Conservation (phyloP, 2,329 filamentous ascomycete genomes). For the Juglanconis oblonga region DNA sequence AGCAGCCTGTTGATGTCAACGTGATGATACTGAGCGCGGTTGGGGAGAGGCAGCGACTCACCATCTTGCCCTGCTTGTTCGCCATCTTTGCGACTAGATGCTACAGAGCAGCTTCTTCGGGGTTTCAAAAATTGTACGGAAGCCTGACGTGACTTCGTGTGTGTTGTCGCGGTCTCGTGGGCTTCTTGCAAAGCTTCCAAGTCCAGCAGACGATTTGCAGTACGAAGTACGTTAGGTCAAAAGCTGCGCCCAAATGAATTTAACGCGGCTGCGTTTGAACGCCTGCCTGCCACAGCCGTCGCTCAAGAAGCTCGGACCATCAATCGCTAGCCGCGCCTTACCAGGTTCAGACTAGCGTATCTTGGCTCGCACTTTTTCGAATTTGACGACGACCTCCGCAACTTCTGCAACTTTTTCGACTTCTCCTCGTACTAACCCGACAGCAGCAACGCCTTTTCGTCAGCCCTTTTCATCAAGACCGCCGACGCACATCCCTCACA, state of each 20-base stretch:
- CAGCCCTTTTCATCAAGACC: constrained; percentile 16
- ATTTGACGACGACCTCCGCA: background rate
- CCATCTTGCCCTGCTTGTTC: constrained; percentile 99
- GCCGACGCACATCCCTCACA: constrained; percentile 24
- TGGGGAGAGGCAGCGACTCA: constrained; percentile 50
- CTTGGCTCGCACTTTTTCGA: constrained; percentile 16
- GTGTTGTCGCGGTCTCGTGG: constrained; percentile 32
- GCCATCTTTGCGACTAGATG: constrained; percentile 56
- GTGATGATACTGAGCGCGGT: constrained; percentile 37
- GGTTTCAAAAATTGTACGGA: constrained; percentile 46
- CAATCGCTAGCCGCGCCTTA: constrained; percentile 14
- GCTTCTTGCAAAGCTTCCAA: constrained; percentile 38
- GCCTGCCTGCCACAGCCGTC: constrained; percentile 3
- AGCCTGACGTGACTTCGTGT: constrained; percentile 33
- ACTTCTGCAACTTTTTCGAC: constrained; percentile 5
- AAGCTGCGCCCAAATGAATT: constrained; percentile 19
- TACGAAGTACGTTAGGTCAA: background rate
- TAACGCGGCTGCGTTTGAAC: constrained; percentile 15
- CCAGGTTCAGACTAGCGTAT: constrained; percentile 18
- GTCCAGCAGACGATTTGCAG: constrained; percentile 36
- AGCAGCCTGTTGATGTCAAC: constrained; percentile 61
- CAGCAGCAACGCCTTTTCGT: constrained; percentile 15
- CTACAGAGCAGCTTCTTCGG: constrained; percentile 39
- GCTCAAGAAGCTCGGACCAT: constrained; percentile 22
- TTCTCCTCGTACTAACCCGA: constrained; percentile 5